phyloP scores from a whole-genome alignment of 768 basidiomycete species.

The Mycena sanguinolenta region DNA sequence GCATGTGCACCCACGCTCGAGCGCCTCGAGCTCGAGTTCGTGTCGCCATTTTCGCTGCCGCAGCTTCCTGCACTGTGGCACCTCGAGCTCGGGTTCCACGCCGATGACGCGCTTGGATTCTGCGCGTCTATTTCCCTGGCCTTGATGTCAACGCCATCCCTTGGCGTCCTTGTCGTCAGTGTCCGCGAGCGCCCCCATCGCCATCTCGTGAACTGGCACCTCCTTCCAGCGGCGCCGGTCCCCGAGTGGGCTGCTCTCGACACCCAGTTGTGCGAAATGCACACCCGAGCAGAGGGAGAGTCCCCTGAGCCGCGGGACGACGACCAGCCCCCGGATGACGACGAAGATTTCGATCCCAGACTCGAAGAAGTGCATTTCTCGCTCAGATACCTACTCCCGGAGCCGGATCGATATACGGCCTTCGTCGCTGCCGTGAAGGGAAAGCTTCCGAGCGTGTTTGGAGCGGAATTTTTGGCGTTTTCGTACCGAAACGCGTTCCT shows the following conservation, averaged over 20 bases:
- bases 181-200: neutral
- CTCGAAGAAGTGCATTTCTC: neutral
- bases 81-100: constrained; percentile 9
- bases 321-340: too few relatives aligned
- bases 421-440: neutral
- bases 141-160: neutral
- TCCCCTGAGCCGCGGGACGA: neutral
- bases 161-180: neutral
- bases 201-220: neutral
- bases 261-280: neutral
- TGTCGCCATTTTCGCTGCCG: neutral
- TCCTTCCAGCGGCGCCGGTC: neutral
- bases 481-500: neutral
- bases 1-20: neutral
- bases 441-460: neutral
- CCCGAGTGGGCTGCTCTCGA: neutral
- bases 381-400: neutral
- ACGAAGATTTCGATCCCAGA: neutral
- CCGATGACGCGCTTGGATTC: neutral
- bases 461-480: neutral
- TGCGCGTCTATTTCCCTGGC: neutral
- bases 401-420: neutral
- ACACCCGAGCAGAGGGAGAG: neutral
- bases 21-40: neutral
- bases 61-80: neutral